Percentiles rank a stretch among this genome's conserved stretches.
These are phyloP conservation scores for Carallia pectinifolia DNA, from an alignment of 345 rosid species.

Conservation along the genomic window DNA sequence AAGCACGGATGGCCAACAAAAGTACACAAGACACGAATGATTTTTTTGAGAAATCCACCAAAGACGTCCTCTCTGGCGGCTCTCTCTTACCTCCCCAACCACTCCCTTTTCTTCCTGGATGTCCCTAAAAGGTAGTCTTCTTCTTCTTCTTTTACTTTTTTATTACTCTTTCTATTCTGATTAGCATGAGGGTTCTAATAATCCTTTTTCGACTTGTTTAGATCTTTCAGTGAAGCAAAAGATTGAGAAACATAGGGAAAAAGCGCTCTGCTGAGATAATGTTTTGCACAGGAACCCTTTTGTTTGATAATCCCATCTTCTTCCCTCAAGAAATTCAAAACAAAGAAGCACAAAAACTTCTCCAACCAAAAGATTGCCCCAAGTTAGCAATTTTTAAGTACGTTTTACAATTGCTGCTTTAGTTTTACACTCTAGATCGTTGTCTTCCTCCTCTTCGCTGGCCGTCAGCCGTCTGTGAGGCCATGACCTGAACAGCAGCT, in stretches of 20 bases:
- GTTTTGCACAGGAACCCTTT: conserved; percentile 71
- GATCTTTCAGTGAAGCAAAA: conserved; percentile 75
- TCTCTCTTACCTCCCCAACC: conserved; percentile 60
- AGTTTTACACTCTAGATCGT: too few species aligned
- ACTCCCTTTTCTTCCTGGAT: conserved; percentile 73
- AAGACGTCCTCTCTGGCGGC: conserved; percentile 84
- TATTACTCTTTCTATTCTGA: too few species aligned
- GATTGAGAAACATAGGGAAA: conserved; percentile 78
- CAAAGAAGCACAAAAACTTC: conserved; percentile 25
- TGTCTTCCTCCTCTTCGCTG: too few species aligned
- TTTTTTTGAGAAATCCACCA: conserved; percentile 70
- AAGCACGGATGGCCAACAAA: conserved; percentile 95
- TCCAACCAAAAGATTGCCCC: conserved; percentile 20
- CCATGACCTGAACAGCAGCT: too few species aligned
- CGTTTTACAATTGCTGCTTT: background rate
- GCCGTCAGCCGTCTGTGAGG: too few species aligned
- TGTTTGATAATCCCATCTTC: conserved; percentile 70
- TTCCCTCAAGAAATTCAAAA: conserved; percentile 40
- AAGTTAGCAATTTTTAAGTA: conserved; percentile 30
- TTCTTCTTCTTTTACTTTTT: too few species aligned
- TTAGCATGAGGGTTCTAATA: too few species aligned
- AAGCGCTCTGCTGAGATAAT: conserved; percentile 63
- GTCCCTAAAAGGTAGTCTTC: conserved; percentile 45
- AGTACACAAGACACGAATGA: conserved; percentile 76
- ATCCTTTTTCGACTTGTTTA: conserved; percentile 6